Evolutionary conservation across 768 basidiomycete genomes (phyloP), one percentile per base, ranked within the genome.

Genomic region (Lactarius sanguifluus): DNA sequence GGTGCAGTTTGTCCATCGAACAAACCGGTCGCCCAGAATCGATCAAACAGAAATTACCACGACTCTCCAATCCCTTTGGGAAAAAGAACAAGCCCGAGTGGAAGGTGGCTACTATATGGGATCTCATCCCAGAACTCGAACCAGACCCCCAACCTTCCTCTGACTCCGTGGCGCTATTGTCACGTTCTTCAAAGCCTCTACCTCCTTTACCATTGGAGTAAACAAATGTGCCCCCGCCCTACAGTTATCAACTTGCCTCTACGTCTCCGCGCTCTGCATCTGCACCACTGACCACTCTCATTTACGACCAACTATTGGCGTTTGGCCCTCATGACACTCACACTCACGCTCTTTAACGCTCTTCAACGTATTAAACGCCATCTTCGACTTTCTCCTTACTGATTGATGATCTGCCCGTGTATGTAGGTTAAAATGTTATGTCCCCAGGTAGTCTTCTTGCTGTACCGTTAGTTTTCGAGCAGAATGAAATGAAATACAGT

Each of bases 1-100:
- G 13, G 8, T 45, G 52, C 62, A 67, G 66, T 20, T 52, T 59
- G 25, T 6, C 28, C 20, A 67, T 67, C 20, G 62, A 67, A 13
- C 32, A 59, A 23, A 64, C 66, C 12, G 66, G 66, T 32, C 66
- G 66, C n/a, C 62, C 66, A 45, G 66, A 67, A 47, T 15, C 52
- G 5, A 23, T 41, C 9, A 63, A 64, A 32, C 57, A 28, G 25
- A 59, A 54, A 56, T 47, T 67, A 38, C 41, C 62, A 32, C 66
- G 66, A 54, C 57, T 67, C 2, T 54, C 66, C 23, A 64, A 38
- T 32, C 62, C 58, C 15, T 67, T 67, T 36, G 62, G 66, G 32
- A 67, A 60, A 50, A 63, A 60, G 52, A 64, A 47, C n/a, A 67
- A 64, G 41, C 25, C 40, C 3, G 62, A 59, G 50, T 59, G 57